phyloP scores from a whole-genome alignment of 2,329 filamentous ascomycete genomes.

The Aspergillus quadrilineatus region DNA sequence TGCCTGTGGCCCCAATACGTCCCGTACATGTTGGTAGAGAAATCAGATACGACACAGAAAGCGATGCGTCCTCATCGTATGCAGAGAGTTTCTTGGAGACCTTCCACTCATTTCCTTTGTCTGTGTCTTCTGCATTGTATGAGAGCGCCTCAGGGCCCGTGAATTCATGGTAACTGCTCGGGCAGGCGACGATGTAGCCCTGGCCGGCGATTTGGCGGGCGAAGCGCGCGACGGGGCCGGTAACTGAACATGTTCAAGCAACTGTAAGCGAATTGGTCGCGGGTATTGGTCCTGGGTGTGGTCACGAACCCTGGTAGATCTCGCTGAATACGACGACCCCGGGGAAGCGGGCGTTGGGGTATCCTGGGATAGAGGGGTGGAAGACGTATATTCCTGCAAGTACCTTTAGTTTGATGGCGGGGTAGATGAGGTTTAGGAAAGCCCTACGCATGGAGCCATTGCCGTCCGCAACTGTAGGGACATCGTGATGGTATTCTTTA shows the following conservation, averaged over 20 bases:
- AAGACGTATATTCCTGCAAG: constrained; percentile 78
- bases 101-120: constrained; percentile 84
- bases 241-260: constrained; percentile 57
- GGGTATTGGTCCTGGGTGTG: background rate
- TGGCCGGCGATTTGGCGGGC: constrained; percentile 88
- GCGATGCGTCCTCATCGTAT: constrained; percentile 76
- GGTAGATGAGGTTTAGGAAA: background rate
- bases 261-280: background rate
- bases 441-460: constrained; percentile 39
- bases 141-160: constrained; percentile 77
- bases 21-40: constrained; percentile 76
- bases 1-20: constrained; percentile 74
- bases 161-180: constrained; percentile 92
- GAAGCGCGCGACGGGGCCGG: constrained; percentile 84
- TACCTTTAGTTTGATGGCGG: background rate
- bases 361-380: constrained; percentile 79
- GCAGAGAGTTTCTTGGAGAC: constrained; percentile 78
- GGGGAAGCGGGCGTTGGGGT: constrained; percentile 85
- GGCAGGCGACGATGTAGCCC: constrained; percentile 89
- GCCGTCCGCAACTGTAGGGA: constrained; percentile 39
- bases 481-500: constrained; percentile 38
- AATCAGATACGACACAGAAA: constrained; percentile 68
- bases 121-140: constrained; percentile 85
- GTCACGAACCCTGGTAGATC: constrained; percentile 81
- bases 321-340: constrained; percentile 88